Percentiles rank a stretch among this genome's conserved stretches.
These are phyloP conservation scores for Rhizoctonia solani DNA, from an alignment of 1,284 basidiomycete species.

Conservation along the genomic window DNA sequence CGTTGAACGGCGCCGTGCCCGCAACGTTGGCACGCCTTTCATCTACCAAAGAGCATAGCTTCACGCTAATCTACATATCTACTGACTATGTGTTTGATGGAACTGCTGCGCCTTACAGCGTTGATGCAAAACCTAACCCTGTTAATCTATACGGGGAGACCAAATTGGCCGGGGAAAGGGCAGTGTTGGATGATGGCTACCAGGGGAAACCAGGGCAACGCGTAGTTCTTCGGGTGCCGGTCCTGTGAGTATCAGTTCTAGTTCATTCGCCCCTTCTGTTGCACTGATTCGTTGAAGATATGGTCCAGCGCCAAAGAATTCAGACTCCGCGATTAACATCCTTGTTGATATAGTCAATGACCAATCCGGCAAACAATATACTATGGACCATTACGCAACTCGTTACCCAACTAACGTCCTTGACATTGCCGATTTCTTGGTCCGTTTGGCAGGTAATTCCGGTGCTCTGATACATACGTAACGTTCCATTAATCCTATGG, in stretches of 20 bases:
- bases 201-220: slow-evolving; percentile 51
- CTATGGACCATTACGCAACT: slow-evolving; percentile 86
- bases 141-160: slow-evolving; percentile 77
- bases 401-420: slow-evolving; percentile 52
- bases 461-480: neutral
- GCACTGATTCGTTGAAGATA: slow-evolving; percentile 52
- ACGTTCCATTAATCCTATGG: neutral
- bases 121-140: slow-evolving; percentile 67
- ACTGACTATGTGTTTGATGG: slow-evolving; percentile 87
- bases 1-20: slow-evolving; percentile 72
- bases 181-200: slow-evolving; percentile 54
- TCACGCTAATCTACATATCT: slow-evolving; percentile 68
- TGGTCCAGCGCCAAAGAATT: slow-evolving; percentile 73
- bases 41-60: slow-evolving; percentile 51
- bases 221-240: slow-evolving; percentile 75
- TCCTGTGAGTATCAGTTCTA: slow-evolving; percentile 58
- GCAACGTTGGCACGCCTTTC: slow-evolving; percentile 64
- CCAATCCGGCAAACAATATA: slow-evolving; percentile 75
- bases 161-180: slow-evolving; percentile 76
- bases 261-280: neutral
- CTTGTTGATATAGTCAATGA: slow-evolving; percentile 77
- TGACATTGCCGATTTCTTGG: slow-evolving; percentile 76
- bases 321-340: slow-evolving; percentile 78
- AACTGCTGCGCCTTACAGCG: slow-evolving; percentile 74
- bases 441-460: slow-evolving; percentile 59